Evolutionary conservation across 176 grass and related monocot genomes (phyloP).

Genomic region (barley (Hordeum vulgare)): MorexV3_pseudomolecules_assembly NC_058522.1:532357709-532358208

Average conservation of each 20-base stretch:
- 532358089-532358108: constrained; percentile 75
- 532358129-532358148: constrained; percentile 43
- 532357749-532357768: constrained; percentile 52
- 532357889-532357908: constrained; percentile 45
- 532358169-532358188: constrained; percentile 42
- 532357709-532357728: constrained; percentile 45
- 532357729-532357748: constrained; percentile 32
- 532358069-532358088: constrained; percentile 64
- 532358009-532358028: constrained; percentile 32
- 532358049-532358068: constrained; percentile 41
- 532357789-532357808: constrained; percentile 32
- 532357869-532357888: constrained; percentile 45
- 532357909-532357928: constrained; percentile 49
- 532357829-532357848: constrained; percentile 44
- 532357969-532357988: constrained; percentile 34
- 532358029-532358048: constrained; percentile 37
- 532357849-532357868: constrained; percentile 67
- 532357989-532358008: constrained; percentile 44
- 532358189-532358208: constrained; percentile 33
- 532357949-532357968: constrained; percentile 38
- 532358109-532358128: constrained; percentile 74
- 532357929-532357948: constrained; percentile 43
- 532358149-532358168: constrained; percentile 39
- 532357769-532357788: constrained; percentile 77
- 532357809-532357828: constrained; percentile 32